phyloP scores from a whole-genome alignment of 2,329 filamentous ascomycete species.

The Xylaria sp. region DNA sequence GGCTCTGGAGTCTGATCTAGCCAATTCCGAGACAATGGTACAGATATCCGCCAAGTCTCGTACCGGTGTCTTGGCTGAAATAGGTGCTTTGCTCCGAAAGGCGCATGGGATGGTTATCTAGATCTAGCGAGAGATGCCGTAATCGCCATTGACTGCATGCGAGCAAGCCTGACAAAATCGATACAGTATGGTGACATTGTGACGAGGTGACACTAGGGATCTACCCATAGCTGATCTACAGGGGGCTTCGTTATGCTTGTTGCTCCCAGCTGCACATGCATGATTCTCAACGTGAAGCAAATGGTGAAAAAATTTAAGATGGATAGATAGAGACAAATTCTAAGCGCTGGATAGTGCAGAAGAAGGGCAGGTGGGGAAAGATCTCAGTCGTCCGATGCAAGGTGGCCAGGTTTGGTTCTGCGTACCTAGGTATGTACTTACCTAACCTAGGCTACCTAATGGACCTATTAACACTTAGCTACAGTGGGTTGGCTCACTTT shows the following conservation, averaged over 20 bases:
- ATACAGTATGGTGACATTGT: background rate
- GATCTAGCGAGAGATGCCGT: background rate
- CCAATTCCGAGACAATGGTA: constrained; percentile 20
- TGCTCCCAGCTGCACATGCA: background rate
- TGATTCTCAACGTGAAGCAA: background rate
- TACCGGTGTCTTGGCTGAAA: constrained; percentile 13
- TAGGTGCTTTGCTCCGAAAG: constrained; percentile 5
- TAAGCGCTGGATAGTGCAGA: background rate
- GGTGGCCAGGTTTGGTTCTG: too few relatives aligned
- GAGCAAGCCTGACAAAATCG: background rate
- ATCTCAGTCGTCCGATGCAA: background rate
- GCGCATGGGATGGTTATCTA: background rate
- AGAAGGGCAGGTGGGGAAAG: background rate
- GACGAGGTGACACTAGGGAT: background rate
- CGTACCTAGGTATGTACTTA: too few relatives aligned
- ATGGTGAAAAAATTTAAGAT: background rate
- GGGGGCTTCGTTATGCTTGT: background rate
- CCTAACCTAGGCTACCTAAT: too few relatives aligned
- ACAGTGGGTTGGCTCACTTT: background rate
- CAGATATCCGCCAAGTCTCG: constrained; percentile 13
- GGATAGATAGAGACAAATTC: background rate
- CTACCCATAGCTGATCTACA: background rate
- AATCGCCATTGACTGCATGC: background rate
- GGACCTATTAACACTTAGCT: background rate
- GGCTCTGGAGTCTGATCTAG: background rate